Conservation (phyloP, 1,139 yeast genomes). For the Candida tetrigidarum region DNA sequence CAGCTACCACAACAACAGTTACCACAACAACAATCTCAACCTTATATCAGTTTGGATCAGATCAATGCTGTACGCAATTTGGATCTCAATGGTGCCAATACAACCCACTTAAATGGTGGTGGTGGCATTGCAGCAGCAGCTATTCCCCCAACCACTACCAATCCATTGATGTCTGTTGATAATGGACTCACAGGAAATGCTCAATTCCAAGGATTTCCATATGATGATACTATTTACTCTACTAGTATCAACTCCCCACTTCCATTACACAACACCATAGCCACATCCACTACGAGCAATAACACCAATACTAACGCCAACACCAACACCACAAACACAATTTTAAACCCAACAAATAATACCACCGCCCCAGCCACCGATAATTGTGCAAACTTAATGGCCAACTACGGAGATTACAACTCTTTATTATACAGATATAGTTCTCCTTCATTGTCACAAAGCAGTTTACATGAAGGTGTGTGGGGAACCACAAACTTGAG, state of each 20-base stretch:
- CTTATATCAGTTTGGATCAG: constrained; percentile 19
- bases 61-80: constrained; percentile 17
- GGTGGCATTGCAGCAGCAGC: no score
- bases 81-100: constrained; percentile 5
- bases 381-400: constrained; percentile 10
- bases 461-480: constrained; percentile 16
- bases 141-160: background rate
- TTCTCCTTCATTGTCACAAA: constrained; percentile 21
- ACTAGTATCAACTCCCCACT: constrained; percentile 16
- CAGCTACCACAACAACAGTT: background rate
- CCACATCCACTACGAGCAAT: background rate
- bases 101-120: constrained; percentile 5
- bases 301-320: no score
- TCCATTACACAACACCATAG: constrained; percentile 11
- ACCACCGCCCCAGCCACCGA: no score
- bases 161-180: constrained; percentile 4
- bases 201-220: constrained; percentile 24
- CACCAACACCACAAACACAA: no score
- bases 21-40: constrained; percentile 14
- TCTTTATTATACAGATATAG: constrained; percentile 20
- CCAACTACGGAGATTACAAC: constrained; percentile 17
- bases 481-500: constrained; percentile 15
- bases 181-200: constrained; percentile 7
- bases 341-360: no score
- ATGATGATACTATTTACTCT: constrained; percentile 26